Evolutionary conservation across 106 monocot genomes (phyloP).

Genomic region (Dendrobium catenatum): DNA sequence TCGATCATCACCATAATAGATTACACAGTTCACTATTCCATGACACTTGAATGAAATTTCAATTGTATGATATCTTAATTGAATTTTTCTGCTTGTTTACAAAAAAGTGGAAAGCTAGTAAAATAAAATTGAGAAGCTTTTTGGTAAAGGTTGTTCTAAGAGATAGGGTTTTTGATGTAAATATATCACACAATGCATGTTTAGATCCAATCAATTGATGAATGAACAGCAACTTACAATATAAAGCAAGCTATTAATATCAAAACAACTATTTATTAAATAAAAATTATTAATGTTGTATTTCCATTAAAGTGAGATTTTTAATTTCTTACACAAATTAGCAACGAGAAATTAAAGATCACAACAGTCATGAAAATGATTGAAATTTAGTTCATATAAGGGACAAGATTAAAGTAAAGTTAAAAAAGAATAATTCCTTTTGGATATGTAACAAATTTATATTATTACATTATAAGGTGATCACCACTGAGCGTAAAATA

Average conservation of each 20-base stretch:
- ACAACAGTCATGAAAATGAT: too few species aligned
- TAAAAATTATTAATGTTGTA: background rate
- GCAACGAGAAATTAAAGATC: too few species aligned
- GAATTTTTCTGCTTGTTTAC: too few species aligned
- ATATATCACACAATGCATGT: too few species aligned
- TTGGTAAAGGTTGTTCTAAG: background rate
- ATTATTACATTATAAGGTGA: too few species aligned
- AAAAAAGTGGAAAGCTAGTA: background rate
- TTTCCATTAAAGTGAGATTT: background rate
- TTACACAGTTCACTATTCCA: background rate
- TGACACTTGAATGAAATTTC: background rate
- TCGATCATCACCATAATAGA: background rate
- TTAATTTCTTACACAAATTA: too few species aligned
- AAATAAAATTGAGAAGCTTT: background rate
- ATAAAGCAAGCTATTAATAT: background rate
- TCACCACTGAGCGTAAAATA: too few species aligned
- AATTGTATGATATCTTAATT: too few species aligned
- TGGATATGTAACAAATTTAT: too few species aligned
- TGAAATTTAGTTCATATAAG: too few species aligned
- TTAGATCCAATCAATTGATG: background rate
- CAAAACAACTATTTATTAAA: background rate
- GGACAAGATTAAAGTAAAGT: too few species aligned
- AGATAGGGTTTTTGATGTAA: background rate
- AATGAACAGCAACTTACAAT: background rate
- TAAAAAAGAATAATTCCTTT: too few species aligned